phyloP scores from a whole-genome alignment of 192 early-diverging fungal genomes.

The Backusella liffmaniae region DNA sequence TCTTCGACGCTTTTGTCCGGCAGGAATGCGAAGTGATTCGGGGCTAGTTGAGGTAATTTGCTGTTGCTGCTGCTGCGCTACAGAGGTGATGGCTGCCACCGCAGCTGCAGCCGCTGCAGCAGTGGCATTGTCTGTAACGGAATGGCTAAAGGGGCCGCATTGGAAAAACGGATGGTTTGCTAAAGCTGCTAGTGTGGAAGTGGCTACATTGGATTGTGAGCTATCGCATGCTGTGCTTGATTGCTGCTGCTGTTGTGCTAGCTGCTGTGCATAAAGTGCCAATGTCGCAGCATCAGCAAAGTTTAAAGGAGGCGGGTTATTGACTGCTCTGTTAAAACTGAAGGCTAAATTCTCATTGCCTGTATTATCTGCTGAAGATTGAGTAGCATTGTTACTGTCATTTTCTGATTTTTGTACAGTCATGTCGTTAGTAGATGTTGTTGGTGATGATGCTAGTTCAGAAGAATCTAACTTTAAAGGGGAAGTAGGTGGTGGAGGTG shows the following conservation, averaged over 20 bases:
- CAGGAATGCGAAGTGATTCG: background rate
- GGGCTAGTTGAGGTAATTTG: background rate
- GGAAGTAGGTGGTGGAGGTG: background rate
- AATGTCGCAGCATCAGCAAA: constrained; percentile 31
- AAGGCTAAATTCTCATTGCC: background rate
- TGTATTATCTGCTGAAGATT: background rate
- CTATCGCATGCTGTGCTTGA: background rate
- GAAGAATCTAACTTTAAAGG: background rate
- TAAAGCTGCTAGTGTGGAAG: background rate
- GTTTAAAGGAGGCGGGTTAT: constrained; percentile 13
- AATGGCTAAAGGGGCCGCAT: constrained; percentile 19
- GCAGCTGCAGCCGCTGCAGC: constrained; percentile 22
- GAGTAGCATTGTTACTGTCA: background rate
- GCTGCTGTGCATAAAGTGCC: constrained; percentile 32
- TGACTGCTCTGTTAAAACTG: background rate
- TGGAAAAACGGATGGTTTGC: constrained; percentile 11
- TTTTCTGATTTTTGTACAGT: background rate
- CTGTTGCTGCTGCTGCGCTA: constrained; percentile 13
- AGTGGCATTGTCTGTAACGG: constrained; percentile 8
- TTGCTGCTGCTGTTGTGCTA: constrained; percentile 14
- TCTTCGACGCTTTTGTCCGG: constrained; percentile 14
- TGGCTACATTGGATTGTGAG: background rate
- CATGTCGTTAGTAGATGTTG: background rate
- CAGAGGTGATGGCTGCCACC: constrained; percentile 10
- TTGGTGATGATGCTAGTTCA: background rate